These are phyloP conservation scores for Neonectria sp. DNA, from an alignment of 2,329 filamentous ascomycete species.

Conservation along the genomic window DNA sequence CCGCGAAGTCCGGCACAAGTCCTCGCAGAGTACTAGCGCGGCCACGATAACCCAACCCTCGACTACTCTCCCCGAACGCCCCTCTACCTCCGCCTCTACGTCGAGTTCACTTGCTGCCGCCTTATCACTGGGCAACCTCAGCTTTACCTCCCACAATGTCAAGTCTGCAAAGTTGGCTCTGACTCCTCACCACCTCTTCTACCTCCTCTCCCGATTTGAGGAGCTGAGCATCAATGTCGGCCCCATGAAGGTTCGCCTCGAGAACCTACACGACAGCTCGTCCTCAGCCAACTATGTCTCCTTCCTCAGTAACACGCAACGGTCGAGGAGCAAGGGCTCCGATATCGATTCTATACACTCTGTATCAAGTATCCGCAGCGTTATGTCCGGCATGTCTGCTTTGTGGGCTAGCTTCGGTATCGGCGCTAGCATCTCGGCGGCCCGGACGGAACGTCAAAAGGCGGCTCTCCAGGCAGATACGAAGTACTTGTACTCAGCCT, in stretches of 20 bases:
- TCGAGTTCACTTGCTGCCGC: constrained; percentile 85
- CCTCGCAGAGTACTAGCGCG: constrained; percentile 75
- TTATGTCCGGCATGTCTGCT: constrained; percentile 96
- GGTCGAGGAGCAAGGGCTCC: constrained; percentile 82
- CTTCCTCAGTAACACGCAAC: constrained; percentile 85
- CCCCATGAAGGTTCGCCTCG: constrained; percentile 94
- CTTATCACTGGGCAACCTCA: constrained; percentile 87
- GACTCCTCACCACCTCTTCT: constrained; percentile 97
- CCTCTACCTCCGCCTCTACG: constrained; percentile 77
- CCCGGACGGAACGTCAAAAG: constrained; percentile 92
- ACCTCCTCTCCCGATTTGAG: constrained; percentile 94
- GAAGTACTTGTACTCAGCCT: constrained; percentile 97
- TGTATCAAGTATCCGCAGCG: constrained; percentile 95
- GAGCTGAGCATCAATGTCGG: constrained; percentile 92
- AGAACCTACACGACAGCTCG: constrained; percentile 92
- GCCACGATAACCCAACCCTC: constrained; percentile 69
- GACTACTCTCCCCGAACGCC: constrained; percentile 70
- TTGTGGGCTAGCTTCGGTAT: constrained; percentile 93
- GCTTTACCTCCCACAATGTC: constrained; percentile 85
- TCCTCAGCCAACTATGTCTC: constrained; percentile 95
- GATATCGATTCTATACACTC: constrained; percentile 95
- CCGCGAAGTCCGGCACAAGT: constrained; percentile 80
- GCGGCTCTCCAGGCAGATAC: constrained; percentile 87
- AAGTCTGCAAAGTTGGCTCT: constrained; percentile 94
- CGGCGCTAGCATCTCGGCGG: constrained; percentile 82